Evolutionary conservation across 1,284 basidiomycete species (phyloP).

Genomic region (Sporisorium graminicola): DNA sequence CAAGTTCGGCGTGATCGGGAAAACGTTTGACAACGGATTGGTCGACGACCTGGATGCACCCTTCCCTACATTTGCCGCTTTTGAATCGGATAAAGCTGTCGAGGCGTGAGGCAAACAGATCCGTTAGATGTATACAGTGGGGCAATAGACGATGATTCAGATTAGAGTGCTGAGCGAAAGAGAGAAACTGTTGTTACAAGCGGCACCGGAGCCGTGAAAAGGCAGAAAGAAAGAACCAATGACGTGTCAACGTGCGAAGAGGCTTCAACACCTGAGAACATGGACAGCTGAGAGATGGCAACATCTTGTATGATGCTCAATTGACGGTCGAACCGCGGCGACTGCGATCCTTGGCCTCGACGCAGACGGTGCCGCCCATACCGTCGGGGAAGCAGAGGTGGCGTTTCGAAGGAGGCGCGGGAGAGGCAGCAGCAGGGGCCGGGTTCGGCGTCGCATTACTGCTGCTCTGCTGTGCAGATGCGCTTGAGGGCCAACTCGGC

Average conservation of each 20-base stretch:
- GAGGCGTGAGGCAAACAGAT: not conserved
- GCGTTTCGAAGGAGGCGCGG: conserved; percentile 21
- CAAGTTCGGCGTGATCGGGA: conserved; percentile 5
- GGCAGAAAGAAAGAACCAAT: not conserved
- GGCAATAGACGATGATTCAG: conserved; percentile 4
- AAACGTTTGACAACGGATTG: conserved; percentile 9
- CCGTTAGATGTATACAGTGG: not conserved
- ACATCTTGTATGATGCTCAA: not conserved
- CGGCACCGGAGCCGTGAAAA: not conserved
- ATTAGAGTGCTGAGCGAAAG: conserved; percentile 4
- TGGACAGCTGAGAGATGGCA: not conserved
- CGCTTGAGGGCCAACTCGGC: conserved; percentile 6
- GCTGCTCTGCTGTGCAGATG: conserved; percentile 1
- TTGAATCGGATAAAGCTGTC: not conserved
- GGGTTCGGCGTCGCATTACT: not conserved
- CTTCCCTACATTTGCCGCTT: conserved; percentile 16
- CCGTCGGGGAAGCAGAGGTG: conserved; percentile 53
- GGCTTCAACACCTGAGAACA: not conserved
- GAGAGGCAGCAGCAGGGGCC: not conserved
- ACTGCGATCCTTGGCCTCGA: conserved; percentile 41
- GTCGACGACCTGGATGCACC: conserved; percentile 23
- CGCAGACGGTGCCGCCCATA: conserved; percentile 48
- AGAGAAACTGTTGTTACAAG: conserved; percentile 15
- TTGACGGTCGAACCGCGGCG: conserved; percentile 46
- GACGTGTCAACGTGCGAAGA: not conserved